These are phyloP conservation scores for Pyrenula massariospora DNA, from an alignment of 495 filamentous ascomycete genomes.

Conservation along the genomic window DNA sequence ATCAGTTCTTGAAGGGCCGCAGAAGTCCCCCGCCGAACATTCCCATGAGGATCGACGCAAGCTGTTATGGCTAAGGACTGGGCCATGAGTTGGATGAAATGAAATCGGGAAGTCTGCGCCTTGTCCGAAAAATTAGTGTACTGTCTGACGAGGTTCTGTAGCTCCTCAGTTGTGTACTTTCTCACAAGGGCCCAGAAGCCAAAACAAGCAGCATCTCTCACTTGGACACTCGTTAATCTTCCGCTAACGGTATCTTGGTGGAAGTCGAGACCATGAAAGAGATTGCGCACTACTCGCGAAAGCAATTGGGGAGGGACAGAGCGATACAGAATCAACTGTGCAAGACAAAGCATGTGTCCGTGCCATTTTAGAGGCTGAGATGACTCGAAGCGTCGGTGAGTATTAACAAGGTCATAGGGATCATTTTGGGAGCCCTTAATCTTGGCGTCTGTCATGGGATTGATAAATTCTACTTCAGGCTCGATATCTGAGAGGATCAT, in stretches of 20 bases:
- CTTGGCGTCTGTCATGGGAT: slow-evolving; percentile 23
- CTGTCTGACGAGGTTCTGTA: slow-evolving; percentile 42
- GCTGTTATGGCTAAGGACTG: slow-evolving; percentile 69
- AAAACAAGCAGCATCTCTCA: slow-evolving; percentile 93
- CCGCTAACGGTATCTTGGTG: slow-evolving; percentile 77
- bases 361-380: slow-evolving; percentile 85
- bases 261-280: slow-evolving; percentile 68
- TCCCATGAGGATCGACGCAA: slow-evolving; percentile 80
- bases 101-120: slow-evolving; percentile 13
- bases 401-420: slow-evolving; percentile 14
- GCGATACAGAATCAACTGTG: slow-evolving; percentile 70
- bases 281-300: slow-evolving; percentile 53
- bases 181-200: slow-evolving; percentile 88
- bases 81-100: slow-evolving; percentile 62
- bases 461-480: slow-evolving; percentile 62
- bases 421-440: slow-evolving; percentile 12
- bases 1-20: slow-evolving; percentile 91
- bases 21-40: slow-evolving; percentile 82
- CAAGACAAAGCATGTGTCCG: slow-evolving; percentile 74
- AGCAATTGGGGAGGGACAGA: slow-evolving; percentile 58
- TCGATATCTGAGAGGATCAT: slow-evolving; percentile 65
- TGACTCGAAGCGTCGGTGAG: slow-evolving; percentile 51
- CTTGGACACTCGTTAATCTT: slow-evolving; percentile 74
- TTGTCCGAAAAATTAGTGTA: slow-evolving; percentile 5
- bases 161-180: slow-evolving; percentile 70